phyloP scores from a whole-genome alignment of 495 filamentous ascomycete genomes.

The Xylaria grammica region DNA sequence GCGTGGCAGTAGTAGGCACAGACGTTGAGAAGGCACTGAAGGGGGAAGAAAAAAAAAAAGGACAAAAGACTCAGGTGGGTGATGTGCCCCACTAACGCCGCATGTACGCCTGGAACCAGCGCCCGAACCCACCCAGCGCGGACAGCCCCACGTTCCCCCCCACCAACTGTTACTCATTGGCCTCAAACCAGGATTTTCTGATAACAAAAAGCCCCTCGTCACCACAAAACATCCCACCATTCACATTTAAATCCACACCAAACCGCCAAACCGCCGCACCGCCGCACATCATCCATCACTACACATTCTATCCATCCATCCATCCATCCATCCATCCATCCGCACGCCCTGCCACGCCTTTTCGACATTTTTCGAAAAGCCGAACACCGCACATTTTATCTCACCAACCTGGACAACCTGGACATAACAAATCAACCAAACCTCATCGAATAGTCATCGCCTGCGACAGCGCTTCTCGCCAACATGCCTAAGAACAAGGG shows the following conservation, averaged over 20 bases:
- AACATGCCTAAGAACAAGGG: slow-evolving; percentile 98
- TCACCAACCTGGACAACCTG: too few relatives aligned
- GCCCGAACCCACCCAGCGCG: background rate
- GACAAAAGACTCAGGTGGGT: too few relatives aligned
- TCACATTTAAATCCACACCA: slow-evolving; percentile 15
- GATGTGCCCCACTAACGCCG: background rate
- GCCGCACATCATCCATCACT: slow-evolving; percentile 1
- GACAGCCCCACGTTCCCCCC: too few relatives aligned
- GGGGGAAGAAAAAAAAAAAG: background rate
- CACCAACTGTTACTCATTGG: slow-evolving; percentile 8
- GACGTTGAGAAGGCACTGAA: too few relatives aligned
- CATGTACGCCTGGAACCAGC: background rate
- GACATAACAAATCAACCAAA: slow-evolving; percentile 12
- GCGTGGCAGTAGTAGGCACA: too few relatives aligned
- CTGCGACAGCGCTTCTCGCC: slow-evolving; percentile 23
- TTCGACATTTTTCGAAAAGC: background rate
- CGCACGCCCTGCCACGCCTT: slow-evolving; percentile 2
- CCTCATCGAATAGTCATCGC: background rate
- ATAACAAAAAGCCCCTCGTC: slow-evolving; percentile 22
- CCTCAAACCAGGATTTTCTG: slow-evolving; percentile 4
- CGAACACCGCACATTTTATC: background rate
- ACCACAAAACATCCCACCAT: slow-evolving; percentile 24
- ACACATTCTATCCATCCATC: background rate
- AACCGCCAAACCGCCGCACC: too few relatives aligned
- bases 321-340: slow-evolving; percentile 3